Evolutionary conservation across 2,329 filamentous ascomycete species (phyloP).

Genomic region (Pseudocercospora fijiensis): DNA sequence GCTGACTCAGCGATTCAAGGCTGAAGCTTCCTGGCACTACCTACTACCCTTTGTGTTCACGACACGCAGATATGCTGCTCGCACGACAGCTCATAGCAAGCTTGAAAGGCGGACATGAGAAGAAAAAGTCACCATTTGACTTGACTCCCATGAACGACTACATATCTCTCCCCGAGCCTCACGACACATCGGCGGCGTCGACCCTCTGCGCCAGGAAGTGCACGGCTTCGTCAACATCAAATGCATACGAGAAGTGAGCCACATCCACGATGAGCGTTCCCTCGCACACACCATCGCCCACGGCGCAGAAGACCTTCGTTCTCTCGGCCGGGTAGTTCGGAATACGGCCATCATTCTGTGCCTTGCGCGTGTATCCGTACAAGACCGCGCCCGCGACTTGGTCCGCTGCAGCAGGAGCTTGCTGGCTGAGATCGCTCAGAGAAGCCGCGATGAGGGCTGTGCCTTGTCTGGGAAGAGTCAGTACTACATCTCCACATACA

Average conservation of each 20-base stretch:
- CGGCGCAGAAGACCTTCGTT: constrained; percentile 39
- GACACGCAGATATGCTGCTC: not conserved
- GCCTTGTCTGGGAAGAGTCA: not conserved
- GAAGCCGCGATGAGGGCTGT: not conserved
- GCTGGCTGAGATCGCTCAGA: constrained; percentile 17
- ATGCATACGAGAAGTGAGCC: constrained; percentile 35
- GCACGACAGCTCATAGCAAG: not conserved
- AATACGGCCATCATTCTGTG: constrained; percentile 40
- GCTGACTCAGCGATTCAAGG: not conserved
- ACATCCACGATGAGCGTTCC: constrained; percentile 37
- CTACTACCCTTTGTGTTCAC: not conserved
- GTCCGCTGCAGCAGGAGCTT: constrained; percentile 28
- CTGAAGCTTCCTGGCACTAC: not conserved
- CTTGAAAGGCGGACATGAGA: not conserved
- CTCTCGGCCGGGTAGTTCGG: constrained; percentile 35
- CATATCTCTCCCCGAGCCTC: not conserved
- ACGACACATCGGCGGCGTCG: not conserved
- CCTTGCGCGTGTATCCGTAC: constrained; percentile 43
- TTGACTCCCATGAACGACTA: not conserved
- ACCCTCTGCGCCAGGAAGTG: constrained; percentile 9
- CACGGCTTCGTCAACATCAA: constrained; percentile 4
- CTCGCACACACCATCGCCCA: constrained; percentile 37
- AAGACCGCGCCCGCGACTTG: constrained; percentile 41
- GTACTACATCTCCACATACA: constrained; percentile 39
- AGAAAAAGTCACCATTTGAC: not conserved